Evolutionary conservation across 495 filamentous ascomycete genomes (phyloP).

Genomic region (Neurospora sp.): DNA sequence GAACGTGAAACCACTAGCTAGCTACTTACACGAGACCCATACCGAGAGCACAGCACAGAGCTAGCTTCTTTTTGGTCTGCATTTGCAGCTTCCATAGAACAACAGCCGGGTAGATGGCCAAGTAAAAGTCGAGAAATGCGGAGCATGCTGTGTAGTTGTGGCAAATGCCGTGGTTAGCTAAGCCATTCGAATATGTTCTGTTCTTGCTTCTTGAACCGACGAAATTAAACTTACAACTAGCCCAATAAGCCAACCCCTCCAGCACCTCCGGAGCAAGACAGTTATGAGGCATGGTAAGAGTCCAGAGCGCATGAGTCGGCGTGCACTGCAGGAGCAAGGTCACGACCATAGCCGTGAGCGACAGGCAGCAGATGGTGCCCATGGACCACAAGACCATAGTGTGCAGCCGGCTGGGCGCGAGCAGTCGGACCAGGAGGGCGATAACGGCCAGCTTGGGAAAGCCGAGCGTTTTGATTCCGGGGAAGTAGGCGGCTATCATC

Average conservation of each 20-base stretch:
- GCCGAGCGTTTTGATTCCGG: conserved; percentile 32
- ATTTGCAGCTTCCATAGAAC: conserved; percentile 8
- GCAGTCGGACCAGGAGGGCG: conserved; percentile 27
- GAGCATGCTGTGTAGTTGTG: background rate
- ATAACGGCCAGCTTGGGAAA: conserved; percentile 38
- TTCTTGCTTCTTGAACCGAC: background rate
- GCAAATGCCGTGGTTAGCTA: background rate
- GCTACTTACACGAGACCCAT: conserved; percentile 17
- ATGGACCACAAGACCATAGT: conserved; percentile 27
- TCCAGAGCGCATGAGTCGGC: conserved; percentile 34
- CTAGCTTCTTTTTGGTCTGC: conserved; percentile 19
- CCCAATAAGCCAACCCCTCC: background rate
- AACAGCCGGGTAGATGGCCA: conserved; percentile 14
- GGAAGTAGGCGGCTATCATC: conserved; percentile 25
- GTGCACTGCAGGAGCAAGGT: conserved; percentile 34
- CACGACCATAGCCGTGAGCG: conserved; percentile 22
- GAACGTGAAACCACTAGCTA: background rate
- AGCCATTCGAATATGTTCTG: background rate
- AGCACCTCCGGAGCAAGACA: background rate
- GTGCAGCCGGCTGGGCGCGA: conserved; percentile 23
- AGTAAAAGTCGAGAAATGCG: conserved; percentile 18
- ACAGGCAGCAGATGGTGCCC: conserved; percentile 15
- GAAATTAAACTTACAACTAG: background rate
- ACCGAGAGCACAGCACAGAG: conserved; percentile 11
- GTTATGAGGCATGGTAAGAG: conserved; percentile 14